Evolutionary conservation across 495 filamentous ascomycete species (phyloP).

Genomic region (Daldinia concentrica): DNA sequence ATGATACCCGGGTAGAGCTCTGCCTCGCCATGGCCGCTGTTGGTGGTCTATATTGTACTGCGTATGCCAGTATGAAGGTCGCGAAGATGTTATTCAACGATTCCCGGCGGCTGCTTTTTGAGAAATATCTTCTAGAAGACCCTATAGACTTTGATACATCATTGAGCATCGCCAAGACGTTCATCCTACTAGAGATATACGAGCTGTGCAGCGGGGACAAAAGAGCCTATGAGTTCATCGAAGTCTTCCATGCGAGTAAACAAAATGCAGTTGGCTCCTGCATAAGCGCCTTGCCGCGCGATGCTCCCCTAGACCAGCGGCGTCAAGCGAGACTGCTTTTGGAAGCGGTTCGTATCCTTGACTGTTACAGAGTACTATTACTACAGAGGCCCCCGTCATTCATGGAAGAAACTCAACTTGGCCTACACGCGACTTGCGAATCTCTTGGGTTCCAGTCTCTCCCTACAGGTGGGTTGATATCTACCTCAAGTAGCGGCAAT

Average conservation of each 20-base stretch:
- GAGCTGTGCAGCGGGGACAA: neutral
- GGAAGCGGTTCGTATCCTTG: neutral
- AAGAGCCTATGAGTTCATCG: neutral
- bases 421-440: neutral
- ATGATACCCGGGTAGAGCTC: neutral
- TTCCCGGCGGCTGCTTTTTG: neutral
- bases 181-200: neutral
- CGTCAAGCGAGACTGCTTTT: neutral
- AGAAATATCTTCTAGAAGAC: neutral
- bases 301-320: neutral
- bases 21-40: neutral
- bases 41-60: neutral
- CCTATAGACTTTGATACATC: neutral
- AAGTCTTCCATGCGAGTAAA: neutral
- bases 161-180: neutral
- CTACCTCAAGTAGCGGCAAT: neutral
- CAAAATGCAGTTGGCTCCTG: neutral
- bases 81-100: neutral
- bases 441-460: neutral
- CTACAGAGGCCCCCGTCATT: neutral
- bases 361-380: neutral
- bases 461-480: neutral
- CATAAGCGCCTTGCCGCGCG: neutral
- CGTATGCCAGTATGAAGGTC: neutral
- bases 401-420: neutral